Percentiles rank a stretch among this genome's conserved stretches.
These are phyloP conservation scores for Boletus rufocinnamomeus DNA, from an alignment of 768 basidiomycete species.

Conservation along the genomic window DNA sequence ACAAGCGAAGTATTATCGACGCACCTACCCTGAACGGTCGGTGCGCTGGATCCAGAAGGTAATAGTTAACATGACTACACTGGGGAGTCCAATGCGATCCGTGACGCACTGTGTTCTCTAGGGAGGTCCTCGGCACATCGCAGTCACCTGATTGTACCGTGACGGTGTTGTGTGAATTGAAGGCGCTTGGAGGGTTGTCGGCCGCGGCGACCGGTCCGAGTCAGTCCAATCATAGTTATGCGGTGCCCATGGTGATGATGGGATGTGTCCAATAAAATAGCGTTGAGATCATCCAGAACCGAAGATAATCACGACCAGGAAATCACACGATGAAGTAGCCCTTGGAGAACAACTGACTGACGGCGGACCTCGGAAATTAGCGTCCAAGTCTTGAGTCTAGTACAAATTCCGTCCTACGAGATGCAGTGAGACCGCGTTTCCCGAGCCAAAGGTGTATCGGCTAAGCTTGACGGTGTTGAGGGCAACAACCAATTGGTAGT, in stretches of 20 bases:
- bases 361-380: background rate
- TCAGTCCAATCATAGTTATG: background rate
- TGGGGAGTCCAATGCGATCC: background rate
- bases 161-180: background rate
- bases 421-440: background rate
- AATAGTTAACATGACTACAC: background rate
- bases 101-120: background rate
- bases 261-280: no score
- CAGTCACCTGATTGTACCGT: no score
- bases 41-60: background rate
- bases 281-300: background rate
- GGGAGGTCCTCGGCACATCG: background rate
- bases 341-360: background rate
- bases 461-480: background rate
- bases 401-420: no score
- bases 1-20: background rate
- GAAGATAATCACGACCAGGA: background rate
- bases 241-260: background rate
- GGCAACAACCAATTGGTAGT: background rate
- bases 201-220: no score
- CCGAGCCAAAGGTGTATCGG: background rate
- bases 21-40: background rate
- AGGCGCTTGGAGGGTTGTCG: no score
- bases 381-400: background rate
- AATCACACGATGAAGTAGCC: background rate